These are phyloP conservation scores for Cymbopogon flexuosus DNA, from an alignment of 202 grass and related monocot species.

Conservation along the genomic window DNA sequence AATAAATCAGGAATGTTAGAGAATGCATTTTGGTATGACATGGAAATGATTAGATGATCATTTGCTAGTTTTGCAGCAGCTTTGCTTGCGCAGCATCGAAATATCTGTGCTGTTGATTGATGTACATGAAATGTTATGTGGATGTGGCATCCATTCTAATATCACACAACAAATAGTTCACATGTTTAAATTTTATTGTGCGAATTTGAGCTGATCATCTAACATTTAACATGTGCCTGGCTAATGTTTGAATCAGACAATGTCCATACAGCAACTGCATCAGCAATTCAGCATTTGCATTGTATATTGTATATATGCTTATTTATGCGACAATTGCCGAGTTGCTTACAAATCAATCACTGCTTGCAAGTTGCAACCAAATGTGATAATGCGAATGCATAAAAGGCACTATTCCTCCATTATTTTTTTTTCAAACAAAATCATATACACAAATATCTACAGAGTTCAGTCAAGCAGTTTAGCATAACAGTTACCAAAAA, in stretches of 20 bases:
- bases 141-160: neutral
- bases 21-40: neutral
- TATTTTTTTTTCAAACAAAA: neutral
- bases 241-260: neutral
- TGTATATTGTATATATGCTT: neutral
- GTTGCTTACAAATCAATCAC: neutral
- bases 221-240: neutral
- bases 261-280: neutral
- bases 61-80: neutral
- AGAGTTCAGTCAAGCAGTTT: neutral
- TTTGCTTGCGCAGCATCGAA: neutral
- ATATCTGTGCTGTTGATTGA: neutral
- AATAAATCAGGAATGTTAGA: constrained; percentile 27
- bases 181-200: neutral
- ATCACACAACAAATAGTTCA: neutral
- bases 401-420: neutral
- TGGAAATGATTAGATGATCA: neutral
- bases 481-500: neutral
- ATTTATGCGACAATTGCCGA: neutral
- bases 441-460: neutral
- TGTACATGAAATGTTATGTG: constrained; percentile 2
- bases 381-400: neutral
- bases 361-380: neutral
- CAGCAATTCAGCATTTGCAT: neutral
- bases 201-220: neutral